Conservation (phyloP, 1,284 basidiomycete species). For the Pseudozyma pruni region DNA sequence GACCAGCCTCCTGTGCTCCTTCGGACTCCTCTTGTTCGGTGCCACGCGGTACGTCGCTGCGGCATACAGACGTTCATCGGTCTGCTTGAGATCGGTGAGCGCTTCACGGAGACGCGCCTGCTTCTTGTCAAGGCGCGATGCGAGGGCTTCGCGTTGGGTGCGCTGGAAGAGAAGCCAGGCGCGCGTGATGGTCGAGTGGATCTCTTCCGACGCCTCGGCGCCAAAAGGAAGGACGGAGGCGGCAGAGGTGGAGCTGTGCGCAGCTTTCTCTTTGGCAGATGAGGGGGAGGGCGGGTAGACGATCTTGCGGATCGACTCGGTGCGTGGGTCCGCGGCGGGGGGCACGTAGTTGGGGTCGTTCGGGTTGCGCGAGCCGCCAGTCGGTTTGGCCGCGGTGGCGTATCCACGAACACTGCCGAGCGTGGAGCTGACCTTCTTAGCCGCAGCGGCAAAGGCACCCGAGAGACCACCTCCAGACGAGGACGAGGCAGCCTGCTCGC, state of each 20-base stretch:
- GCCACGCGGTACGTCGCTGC: slow-evolving; percentile 58
- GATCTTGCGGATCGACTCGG: slow-evolving; percentile 59
- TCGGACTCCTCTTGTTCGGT: slow-evolving; percentile 58
- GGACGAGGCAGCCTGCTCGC: slow-evolving; percentile 48
- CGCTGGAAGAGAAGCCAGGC: slow-evolving; percentile 87
- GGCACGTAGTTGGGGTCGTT: slow-evolving; percentile 63
- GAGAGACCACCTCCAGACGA: slow-evolving; percentile 17
- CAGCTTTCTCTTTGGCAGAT: slow-evolving; percentile 33
- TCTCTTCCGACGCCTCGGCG: slow-evolving; percentile 71
- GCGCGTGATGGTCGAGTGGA: slow-evolving; percentile 91
- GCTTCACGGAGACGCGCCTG: slow-evolving; percentile 58
- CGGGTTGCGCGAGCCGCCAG: slow-evolving; percentile 44
- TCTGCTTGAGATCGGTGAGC: slow-evolving; percentile 36
- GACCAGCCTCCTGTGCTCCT: slow-evolving; percentile 55
- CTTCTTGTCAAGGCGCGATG: slow-evolving; percentile 48
- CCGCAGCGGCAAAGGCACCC: slow-evolving; percentile 32
- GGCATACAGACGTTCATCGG: slow-evolving; percentile 46
- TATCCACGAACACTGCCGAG: slow-evolving; percentile 50
- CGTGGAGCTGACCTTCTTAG: slow-evolving; percentile 27
- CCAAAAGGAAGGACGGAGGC: slow-evolving; percentile 43
- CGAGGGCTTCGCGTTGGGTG: slow-evolving; percentile 73
- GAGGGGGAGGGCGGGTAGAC: slow-evolving; percentile 55
- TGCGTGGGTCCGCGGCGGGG: slow-evolving; percentile 50
- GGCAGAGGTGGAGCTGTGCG: slow-evolving; percentile 27
- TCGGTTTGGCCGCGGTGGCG: slow-evolving; percentile 48